These are phyloP conservation scores for Acacia crassicarpa DNA, from an alignment of 306 rosid species.

Conservation along the genomic window DNA sequence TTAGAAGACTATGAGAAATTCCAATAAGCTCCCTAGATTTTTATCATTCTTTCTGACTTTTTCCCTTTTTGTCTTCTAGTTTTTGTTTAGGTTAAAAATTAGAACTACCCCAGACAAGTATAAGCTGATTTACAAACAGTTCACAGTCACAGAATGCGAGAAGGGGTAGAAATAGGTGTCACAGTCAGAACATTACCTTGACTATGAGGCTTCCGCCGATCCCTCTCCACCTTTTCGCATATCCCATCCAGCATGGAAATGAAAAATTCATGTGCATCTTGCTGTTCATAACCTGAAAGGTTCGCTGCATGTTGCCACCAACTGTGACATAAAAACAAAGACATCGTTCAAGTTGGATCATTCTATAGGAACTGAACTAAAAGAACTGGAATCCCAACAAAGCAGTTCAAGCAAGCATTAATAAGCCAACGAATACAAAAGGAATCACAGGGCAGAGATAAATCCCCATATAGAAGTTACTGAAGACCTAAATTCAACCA, in stretches of 20 bases:
- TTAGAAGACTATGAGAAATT: background rate
- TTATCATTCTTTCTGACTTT: background rate
- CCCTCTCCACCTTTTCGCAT: constrained; percentile 86
- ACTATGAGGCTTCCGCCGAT: constrained; percentile 60
- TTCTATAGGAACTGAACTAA: background rate
- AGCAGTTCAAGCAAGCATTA: background rate
- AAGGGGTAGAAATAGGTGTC: background rate
- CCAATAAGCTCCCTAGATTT: constrained; percentile 8
- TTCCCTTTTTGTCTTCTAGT: background rate
- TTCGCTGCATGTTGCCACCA: constrained; percentile 99
- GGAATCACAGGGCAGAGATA: background rate
- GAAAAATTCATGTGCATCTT: constrained; percentile 98
- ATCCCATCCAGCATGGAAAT: constrained; percentile 96
- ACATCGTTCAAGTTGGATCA: constrained; percentile 18
- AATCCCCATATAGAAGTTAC: constrained; percentile 3
- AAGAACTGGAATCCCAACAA: constrained; percentile 1
- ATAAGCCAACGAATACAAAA: background rate
- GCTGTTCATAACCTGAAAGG: constrained; percentile 95
- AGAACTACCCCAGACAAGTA: background rate
- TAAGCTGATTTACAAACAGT: background rate
- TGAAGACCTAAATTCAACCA: background rate
- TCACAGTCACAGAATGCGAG: background rate
- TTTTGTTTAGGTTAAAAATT: constrained; percentile 4
- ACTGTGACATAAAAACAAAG: constrained; percentile 31
- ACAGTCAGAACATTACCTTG: constrained; percentile 59